Percentiles rank a stretch among this genome's conserved stretches.
phyloP scores from a whole-genome alignment of 108 stramenopile genomes.

The Pseudonitzschia multistriata region DNA sequence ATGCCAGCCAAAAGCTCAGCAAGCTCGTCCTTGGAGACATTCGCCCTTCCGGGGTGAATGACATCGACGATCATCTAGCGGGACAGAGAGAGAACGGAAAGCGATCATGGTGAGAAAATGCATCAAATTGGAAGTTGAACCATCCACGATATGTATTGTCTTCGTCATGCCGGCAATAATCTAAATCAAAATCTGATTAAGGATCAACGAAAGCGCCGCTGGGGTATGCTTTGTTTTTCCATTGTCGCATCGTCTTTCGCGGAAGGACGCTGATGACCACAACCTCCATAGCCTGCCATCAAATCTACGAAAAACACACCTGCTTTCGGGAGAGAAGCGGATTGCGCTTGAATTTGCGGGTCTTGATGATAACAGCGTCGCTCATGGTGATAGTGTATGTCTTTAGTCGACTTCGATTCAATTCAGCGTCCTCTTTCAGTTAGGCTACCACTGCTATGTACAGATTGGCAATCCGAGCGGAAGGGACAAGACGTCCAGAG shows the following conservation, averaged over 20 bases:
- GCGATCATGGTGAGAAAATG: neutral
- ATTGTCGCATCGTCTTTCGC: too few species aligned
- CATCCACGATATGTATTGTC: too few species aligned
- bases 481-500: neutral
- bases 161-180: too few species aligned
- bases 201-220: too few species aligned
- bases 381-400: slow-evolving; percentile 31
- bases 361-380: slow-evolving; percentile 93
- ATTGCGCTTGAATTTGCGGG: slow-evolving; percentile 98
- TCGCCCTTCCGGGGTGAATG: slow-evolving; percentile 95
- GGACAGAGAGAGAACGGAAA: slow-evolving; percentile 9
- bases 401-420: neutral
- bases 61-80: slow-evolving; percentile 94
- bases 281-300: neutral
- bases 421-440: slow-evolving; percentile 1
- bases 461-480: neutral
- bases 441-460: slow-evolving; percentile 12
- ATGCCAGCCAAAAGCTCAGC: slow-evolving; percentile 90
- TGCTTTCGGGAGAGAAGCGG: slow-evolving; percentile 95
- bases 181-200: too few species aligned
- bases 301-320: slow-evolving; percentile 51
- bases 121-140: neutral
- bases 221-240: too few species aligned
- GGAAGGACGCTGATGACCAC: too few species aligned
- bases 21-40: slow-evolving; percentile 92